Evolutionary conservation across 2,329 filamentous ascomycete genomes (phyloP), one percentile per base, ranked within the genome.

Genomic region (Sporothrix luriei): DNA sequence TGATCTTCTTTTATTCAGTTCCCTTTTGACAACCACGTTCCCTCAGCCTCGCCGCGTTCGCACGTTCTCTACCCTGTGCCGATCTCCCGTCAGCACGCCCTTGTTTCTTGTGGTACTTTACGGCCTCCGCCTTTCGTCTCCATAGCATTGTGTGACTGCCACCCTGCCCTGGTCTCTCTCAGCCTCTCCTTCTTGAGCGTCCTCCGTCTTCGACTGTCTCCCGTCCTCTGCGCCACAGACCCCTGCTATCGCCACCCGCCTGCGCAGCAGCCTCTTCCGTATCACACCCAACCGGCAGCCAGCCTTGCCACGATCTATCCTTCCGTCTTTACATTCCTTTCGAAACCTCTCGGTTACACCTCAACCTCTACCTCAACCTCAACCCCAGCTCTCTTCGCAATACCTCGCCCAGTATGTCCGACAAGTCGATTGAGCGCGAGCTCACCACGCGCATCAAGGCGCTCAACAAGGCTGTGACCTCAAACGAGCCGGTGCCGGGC

Each of bases 401-500:
- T 9, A 29, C 11, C 10, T 10, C 55, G 24, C 40, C 21, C 59
- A 38, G 3, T 49, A 69, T 68, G 54, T 40, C 71, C 7, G 72
- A 73, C 69, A 71, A 71, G 40, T 69, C 54, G 38, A 91, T 97
- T 76, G 87, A 89, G 76, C 92, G 92, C 80, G 91, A 94, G 77
- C 90, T 97, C 69, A 87, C 90, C 75, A 82, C 89, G 76, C 89
- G 89, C 79, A 88, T 93, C 76, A 91, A 92, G 81, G 88, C 90
- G 77, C 86, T 98, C 76, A 87, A 86, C 75, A 97, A 97, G 82
- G 92, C 92, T 29, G 84, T 92, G 55, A 83, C 84, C 61, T 88
- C 89, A 69, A 91, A 91, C 76, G 92, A 97, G 76, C 88, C 93
- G 4, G 77, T 91, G 33, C 81, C 89, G 52, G 90, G 87, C 71